Evolutionary conservation across 1,284 basidiomycete species (phyloP).

Genomic region (Cryptococcus maquisensis): DNA sequence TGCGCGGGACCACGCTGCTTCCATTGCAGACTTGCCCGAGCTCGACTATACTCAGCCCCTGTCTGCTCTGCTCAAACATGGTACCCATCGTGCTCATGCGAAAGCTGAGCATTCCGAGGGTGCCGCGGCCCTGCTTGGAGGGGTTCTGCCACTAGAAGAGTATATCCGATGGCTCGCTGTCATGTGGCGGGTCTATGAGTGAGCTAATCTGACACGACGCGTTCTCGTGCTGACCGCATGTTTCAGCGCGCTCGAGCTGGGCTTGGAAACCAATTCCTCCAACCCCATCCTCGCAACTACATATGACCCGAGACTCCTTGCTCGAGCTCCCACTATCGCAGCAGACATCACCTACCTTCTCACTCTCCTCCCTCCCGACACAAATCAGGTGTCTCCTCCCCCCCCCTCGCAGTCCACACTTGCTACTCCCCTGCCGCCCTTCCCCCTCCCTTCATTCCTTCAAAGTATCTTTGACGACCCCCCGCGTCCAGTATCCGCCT

Average conservation of each 20-base stretch:
- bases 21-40: constrained; percentile 5
- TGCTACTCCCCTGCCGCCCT: constrained; percentile 54
- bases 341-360: constrained; percentile 67
- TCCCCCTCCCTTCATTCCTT: constrained; percentile 51
- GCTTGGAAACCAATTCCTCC: constrained; percentile 60
- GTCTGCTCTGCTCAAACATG: constrained; percentile 53
- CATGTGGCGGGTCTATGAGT: constrained; percentile 75
- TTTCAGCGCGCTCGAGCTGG: constrained; percentile 60
- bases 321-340: constrained; percentile 58
- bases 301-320: constrained; percentile 66
- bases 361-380: constrained; percentile 23
- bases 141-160: constrained; percentile 61
- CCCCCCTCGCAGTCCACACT: constrained; percentile 12
- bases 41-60: constrained; percentile 46
- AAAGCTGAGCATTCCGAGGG: constrained; percentile 60
- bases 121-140: constrained; percentile 60
- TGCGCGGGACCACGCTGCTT: too few species aligned
- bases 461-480: constrained; percentile 46
- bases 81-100: constrained; percentile 61
- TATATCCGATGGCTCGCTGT: constrained; percentile 69
- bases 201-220: constrained; percentile 38
- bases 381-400: constrained; percentile 44
- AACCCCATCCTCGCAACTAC: constrained; percentile 63
- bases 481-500: constrained; percentile 56
- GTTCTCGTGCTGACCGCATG: not conserved